Conservation (phyloP, 148 eudicot genomes). For the Camellia sinensis region DNA sequence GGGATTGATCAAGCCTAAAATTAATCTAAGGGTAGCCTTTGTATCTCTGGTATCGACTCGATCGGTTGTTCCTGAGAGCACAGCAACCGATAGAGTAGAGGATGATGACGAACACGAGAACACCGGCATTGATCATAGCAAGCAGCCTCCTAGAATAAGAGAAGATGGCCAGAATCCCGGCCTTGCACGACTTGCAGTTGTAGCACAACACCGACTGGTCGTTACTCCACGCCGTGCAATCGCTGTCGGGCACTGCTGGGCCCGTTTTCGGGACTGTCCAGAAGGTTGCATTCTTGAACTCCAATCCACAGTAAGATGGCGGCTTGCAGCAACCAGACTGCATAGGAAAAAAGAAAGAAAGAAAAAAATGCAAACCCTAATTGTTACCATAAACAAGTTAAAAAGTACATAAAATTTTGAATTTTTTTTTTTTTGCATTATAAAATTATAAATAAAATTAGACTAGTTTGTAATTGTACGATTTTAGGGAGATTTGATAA, state of each 20-base stretch:
- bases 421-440: too few species aligned
- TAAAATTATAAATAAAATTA: too few species aligned
- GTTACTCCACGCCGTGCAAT: conserved; percentile 68
- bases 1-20: background rate
- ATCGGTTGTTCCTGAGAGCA: conserved; percentile 35
- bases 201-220: conserved; percentile 41
- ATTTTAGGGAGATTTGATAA: too few species aligned
- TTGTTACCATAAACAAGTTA: too few species aligned
- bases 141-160: conserved; percentile 46
- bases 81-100: conserved; percentile 57
- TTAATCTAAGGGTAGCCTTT: background rate
- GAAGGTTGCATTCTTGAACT: conserved; percentile 43
- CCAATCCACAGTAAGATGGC: conserved; percentile 47
- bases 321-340: conserved; percentile 92
- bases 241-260: conserved; percentile 24
- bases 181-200: conserved; percentile 65
- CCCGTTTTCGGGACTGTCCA: conserved; percentile 48
- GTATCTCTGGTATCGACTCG: background rate
- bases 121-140: conserved; percentile 32
- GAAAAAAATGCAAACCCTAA: background rate
- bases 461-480: too few species aligned
- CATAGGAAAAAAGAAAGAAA: background rate
- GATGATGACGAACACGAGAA: conserved; percentile 31
- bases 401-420: too few species aligned
- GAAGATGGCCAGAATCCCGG: conserved; percentile 41